Evolutionary conservation across 2,329 filamentous ascomycete species (phyloP), one percentile per base, ranked within the genome.

Genomic region (Bipolaris gigantea): DNA sequence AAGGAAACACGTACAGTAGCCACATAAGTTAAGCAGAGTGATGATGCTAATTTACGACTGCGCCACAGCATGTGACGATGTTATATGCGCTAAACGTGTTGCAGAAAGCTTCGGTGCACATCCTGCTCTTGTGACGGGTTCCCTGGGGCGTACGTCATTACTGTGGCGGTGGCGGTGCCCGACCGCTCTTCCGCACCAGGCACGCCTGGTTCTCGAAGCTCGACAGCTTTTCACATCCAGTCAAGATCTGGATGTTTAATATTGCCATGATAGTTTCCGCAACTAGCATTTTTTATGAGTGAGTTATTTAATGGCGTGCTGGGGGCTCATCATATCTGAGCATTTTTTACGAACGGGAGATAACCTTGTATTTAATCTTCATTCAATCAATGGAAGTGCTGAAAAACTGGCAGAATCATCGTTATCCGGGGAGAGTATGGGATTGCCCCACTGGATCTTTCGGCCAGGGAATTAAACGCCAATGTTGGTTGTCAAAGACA

Each of bases 61-160:
- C 60, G 65, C 65, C 67, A 66, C 64, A 60, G 54, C 63, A 63
- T 66, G 65, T 70, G 66, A 67, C 56, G 34, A 39, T 6, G 43
- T 50, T 27, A 19, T 27, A 50, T 45, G 36, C 32, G 18, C 41
- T 52, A 40, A 44, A 49, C 30, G 25, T 18, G 32, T 21, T 43
- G 21, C 35, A 34, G 4, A 10, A 36, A 47, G 47, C 30, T 46
- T 32, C 9, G 13, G n/a, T 35, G 40, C 40, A 21, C 7, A 27
- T 38, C 27, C 16, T 51, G 51, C 39, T 52, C 51, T 55, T 49
- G 41, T 41, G 45, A 55, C 41, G 40, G 27, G 18, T 16, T 52
- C 47, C 4, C 21, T 33, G 18, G 18, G 16, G 32, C 5, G 32
- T 55, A 53, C 55, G 57, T 60, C 57, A 60, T 55, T 16, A 21